These are phyloP conservation scores for Flaveria robusta DNA, from an alignment of 129 eudicot genomes.

Conservation along the genomic window DNA sequence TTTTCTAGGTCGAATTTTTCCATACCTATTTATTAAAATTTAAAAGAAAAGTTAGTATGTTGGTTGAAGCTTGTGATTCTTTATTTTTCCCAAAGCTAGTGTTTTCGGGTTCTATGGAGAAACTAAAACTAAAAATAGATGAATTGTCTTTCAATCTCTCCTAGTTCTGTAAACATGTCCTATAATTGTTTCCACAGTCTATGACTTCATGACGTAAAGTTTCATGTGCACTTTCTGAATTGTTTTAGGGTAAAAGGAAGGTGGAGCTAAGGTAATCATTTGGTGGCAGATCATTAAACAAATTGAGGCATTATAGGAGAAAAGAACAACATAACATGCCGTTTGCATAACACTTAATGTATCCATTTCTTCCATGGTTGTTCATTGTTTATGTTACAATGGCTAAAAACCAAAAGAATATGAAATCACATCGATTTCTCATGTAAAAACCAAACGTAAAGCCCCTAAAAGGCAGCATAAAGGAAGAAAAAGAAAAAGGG, in stretches of 20 bases:
- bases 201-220: too few species aligned
- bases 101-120: neutral
- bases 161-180: neutral
- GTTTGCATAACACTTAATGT: neutral
- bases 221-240: too few species aligned
- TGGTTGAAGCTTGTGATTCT: neutral
- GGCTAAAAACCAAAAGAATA: too few species aligned
- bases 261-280: neutral
- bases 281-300: neutral
- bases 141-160: neutral
- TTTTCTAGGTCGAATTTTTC: conserved; percentile 68
- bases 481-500: neutral
- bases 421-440: too few species aligned
- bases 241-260: too few species aligned
- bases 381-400: neutral
- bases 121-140: neutral
- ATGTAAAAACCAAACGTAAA: conserved; percentile 5
- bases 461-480: neutral
- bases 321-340: neutral
- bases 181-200: neutral
- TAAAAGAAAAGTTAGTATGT: neutral
- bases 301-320: neutral
- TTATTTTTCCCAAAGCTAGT: neutral
- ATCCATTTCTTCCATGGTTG: neutral
- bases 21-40: conserved; percentile 42